phyloP scores from a whole-genome alignment of 2,329 filamentous ascomycete species.

The Calonectria fujianensis region DNA sequence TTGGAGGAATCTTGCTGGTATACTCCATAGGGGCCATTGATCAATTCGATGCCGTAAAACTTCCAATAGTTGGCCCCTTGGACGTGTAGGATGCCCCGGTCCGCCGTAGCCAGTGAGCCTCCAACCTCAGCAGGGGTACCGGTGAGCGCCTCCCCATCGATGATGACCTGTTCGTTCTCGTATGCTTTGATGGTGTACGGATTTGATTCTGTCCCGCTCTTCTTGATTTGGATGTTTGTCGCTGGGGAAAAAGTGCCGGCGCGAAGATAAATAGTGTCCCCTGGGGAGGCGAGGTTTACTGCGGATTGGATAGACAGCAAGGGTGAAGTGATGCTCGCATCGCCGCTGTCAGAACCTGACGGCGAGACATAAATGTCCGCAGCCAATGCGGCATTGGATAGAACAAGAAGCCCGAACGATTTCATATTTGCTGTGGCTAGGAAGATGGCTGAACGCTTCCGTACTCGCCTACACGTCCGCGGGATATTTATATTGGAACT shows the following conservation, averaged over 20 bases:
- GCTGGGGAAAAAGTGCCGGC: constrained; percentile 65
- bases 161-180: constrained; percentile 62
- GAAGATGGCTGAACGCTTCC: background rate
- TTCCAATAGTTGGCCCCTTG: constrained; percentile 65
- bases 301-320: constrained; percentile 67
- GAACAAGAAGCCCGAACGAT: constrained; percentile 21
- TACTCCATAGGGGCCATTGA: constrained; percentile 60
- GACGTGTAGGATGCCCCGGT: constrained; percentile 68
- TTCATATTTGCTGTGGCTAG: constrained; percentile 23
- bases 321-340: constrained; percentile 58
- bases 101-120: constrained; percentile 60
- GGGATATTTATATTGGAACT: background rate
- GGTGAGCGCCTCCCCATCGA: constrained; percentile 63
- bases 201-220: constrained; percentile 62
- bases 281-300: constrained; percentile 65
- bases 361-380: constrained; percentile 66
- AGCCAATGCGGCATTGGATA: constrained; percentile 41
- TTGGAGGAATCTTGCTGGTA: constrained; percentile 58
- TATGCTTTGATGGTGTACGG: constrained; percentile 66
- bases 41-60: constrained; percentile 59
- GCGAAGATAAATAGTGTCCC: constrained; percentile 66
- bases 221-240: constrained; percentile 68
- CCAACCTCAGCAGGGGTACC: constrained; percentile 63
- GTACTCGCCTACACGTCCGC: background rate
- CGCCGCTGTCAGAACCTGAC: constrained; percentile 62